Evolutionary conservation across 306 rosid genomes (phyloP), one percentile per base, ranked within the genome.

Genomic region (Cicer arietinum): DNA sequence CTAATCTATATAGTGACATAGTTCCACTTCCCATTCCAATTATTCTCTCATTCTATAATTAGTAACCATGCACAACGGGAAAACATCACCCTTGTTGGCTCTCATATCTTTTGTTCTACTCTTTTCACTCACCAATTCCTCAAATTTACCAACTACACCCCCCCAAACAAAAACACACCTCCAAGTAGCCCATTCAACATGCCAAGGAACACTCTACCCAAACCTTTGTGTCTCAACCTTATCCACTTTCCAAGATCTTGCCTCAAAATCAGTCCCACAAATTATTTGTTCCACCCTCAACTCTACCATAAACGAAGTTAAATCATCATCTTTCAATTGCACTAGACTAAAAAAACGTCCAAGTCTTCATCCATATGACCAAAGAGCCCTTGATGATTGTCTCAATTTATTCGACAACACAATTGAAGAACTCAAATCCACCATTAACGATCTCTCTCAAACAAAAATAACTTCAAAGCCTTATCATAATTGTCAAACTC

Each of bases 321-420:
- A 16, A 11, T 68, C 35, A 10, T 88, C 96, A 1, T 82, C 88
- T 82, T 40, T 69, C 56, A 90, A 85, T 81, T 90, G 94, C 82
- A 74, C 66, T 37, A 3, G 22, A 30, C 69, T 89, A 7, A 71
- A 53, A 45, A 5, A 74, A 30, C 5, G 80, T 83, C 78, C 9
- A 10, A 52, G 5, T 6, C 80, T 84, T 13, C 42, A 20, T 17
- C 51, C 76, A 22, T 51, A 70, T 7, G 82, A 90, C 14, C 64
- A 80, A 44, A 59, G 79, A 22, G 97, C 98, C 2, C 91, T 94
- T 0, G 89, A 91, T 10, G 98, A 94, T 73, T 94, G 98, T 53
- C 53, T 86, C 44, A 76, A 81, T 73, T 86, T 94, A 30, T 77
- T 94, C 6, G 89, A 88, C 1, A 69, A 51, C 77, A 91, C 94